Base-by-base conservation (phyloP, 2,329 filamentous ascomycete genomes). In the Ophiostoma fasciatum region DNA sequence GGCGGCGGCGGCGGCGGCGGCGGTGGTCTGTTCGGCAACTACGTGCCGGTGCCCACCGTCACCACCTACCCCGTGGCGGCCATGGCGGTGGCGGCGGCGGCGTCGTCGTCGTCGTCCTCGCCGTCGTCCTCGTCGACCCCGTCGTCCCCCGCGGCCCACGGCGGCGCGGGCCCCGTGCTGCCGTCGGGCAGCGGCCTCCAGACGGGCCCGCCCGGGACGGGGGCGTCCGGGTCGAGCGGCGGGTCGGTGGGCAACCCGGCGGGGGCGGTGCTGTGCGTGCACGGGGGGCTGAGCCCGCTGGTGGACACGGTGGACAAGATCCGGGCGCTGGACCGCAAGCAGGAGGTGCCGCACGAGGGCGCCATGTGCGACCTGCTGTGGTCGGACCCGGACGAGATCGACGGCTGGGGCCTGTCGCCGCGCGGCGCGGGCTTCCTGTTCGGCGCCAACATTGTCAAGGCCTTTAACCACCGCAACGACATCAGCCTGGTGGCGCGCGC, bases 291-390 rank as follows among this genome's bases (percentile, higher is more conserved):
- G 7, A 90, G 81, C 17, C 90, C 90, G 1, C 65, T 94, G 10
- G 82, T 98, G 41, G 87, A 96, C 54, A 83, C 76, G 18, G 81
- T 98, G 31, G 88, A 98, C 55, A 94, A 94, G 60, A 98, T 98
- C 53, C 74, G 90, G 17, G 66, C 96, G 12, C 72, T 98, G 17
- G 92, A 98, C 55, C 77, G 88, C 43, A 96, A 96, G 58, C 90
- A 98, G 60, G 90, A 98, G 61, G 90, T 98, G 0, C 90, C 90
- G 0, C 90, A 98, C 53, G 90, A 98, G 61, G 90, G 90, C 38
- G 85, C 90, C 52, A 98, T 98, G 90, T 98, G 90, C 59, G 90
- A 98, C 57, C 68, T 98, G 1, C 70, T 98, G 3, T 98, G 90
- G 90, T 94, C 85, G 1, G 90, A 98, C 51, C 90, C 90, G 0